These are phyloP conservation scores for Stropharia rugosoannulata DNA, from an alignment of 768 basidiomycete species.

Conservation along the genomic window DNA sequence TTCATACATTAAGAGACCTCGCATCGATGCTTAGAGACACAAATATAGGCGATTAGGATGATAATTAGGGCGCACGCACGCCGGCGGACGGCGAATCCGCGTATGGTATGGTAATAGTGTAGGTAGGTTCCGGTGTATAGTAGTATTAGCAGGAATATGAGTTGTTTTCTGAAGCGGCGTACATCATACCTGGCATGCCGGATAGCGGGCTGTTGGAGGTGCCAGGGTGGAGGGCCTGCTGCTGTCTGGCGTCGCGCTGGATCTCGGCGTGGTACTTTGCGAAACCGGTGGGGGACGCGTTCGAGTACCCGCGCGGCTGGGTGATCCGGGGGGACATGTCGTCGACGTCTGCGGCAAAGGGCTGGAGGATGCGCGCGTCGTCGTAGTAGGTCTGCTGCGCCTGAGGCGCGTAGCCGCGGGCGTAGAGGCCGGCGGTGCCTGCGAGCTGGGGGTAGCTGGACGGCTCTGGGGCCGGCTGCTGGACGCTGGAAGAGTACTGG, in stretches of 20 bases:
- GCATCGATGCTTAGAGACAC: background rate
- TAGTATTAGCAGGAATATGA: background rate
- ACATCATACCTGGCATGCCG: conserved; percentile 9
- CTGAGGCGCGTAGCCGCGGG: conserved; percentile 2
- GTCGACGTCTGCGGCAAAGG: conserved; percentile 3
- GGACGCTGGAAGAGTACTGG: background rate
- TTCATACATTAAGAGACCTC: background rate
- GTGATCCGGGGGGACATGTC: background rate
- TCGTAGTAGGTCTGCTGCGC: conserved; percentile 3
- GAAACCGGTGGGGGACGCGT: conserved; percentile 26
- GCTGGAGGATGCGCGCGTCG: conserved; percentile 5
- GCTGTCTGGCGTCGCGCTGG: background rate
- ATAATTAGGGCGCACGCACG: too few species aligned
- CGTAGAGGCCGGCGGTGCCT: background rate
- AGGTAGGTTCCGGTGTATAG: too few species aligned
- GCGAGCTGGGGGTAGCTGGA: background rate
- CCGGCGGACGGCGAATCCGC: background rate
- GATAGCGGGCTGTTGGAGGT: conserved; percentile 3
- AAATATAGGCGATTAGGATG: background rate
- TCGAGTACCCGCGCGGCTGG: conserved; percentile 1
- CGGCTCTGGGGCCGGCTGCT: background rate
- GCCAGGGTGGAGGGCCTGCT: background rate
- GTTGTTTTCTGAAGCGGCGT: conserved; percentile 6
- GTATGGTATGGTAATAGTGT: background rate
- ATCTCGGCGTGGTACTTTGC: conserved; percentile 21